Evolutionary conservation across 768 basidiomycete genomes (phyloP).

Genomic region (Dictyophora rubrovolvata): DNA sequence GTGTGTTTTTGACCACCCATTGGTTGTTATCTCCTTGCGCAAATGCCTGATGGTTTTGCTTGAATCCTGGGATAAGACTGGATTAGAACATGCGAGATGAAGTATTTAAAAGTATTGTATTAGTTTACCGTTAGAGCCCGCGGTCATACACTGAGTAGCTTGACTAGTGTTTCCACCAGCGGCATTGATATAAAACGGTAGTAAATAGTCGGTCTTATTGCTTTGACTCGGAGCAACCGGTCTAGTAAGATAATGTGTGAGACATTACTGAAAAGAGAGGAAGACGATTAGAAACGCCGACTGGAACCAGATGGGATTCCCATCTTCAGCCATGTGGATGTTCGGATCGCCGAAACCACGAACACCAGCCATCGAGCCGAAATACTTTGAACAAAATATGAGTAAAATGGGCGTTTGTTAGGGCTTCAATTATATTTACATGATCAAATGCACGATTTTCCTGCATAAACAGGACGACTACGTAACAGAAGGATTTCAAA

Average conservation of each 20-base stretch:
- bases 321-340: conserved; percentile 4
- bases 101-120: background rate
- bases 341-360: conserved; percentile 13
- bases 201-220: conserved; percentile 3
- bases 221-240: background rate
- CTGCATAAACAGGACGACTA: conserved; percentile 13
- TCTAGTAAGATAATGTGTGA: background rate
- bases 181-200: conserved; percentile 9
- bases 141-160: conserved; percentile 9
- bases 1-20: conserved; percentile 9
- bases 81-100: background rate
- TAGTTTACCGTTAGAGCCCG: conserved; percentile 6
- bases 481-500: background rate
- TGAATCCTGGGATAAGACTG: conserved; percentile 1
- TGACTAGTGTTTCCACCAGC: conserved; percentile 4
- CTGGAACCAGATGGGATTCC: conserved; percentile 7
- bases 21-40: conserved; percentile 8
- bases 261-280: too few relatives aligned
- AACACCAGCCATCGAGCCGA: conserved; percentile 9
- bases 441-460: conserved; percentile 13
- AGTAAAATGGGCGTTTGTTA: background rate
- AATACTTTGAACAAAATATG: conserved; percentile 1
- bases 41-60: conserved; percentile 5
- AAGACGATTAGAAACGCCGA: background rate
- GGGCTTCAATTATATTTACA: background rate